A percentile compares a stretch with the other conserved stretches of the same genome.
Conservation (phyloP, 306 rosid genomes). For the Vigna trinervia region DNA sequence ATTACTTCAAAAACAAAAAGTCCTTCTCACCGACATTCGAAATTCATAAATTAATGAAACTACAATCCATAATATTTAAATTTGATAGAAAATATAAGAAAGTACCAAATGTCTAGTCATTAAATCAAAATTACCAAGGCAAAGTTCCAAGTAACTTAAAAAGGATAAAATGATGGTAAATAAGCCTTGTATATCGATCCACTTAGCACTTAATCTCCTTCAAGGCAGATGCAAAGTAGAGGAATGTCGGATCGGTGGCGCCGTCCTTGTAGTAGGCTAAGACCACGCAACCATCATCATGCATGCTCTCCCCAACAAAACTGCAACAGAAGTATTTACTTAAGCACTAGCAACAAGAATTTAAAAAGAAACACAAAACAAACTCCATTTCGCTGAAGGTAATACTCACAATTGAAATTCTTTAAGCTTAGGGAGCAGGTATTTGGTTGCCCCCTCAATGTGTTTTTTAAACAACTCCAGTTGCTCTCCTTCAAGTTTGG, state of each 20-base stretch:
- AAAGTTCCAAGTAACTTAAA: slow-evolving; percentile 40
- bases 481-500: slow-evolving; percentile 59
- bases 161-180: slow-evolving; percentile 38
- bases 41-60: slow-evolving; percentile 14
- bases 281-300: slow-evolving; percentile 67
- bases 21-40: neutral
- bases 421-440: slow-evolving; percentile 63
- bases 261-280: slow-evolving; percentile 89
- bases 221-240: slow-evolving; percentile 68
- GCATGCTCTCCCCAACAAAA: slow-evolving; percentile 91
- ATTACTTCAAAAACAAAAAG: no score
- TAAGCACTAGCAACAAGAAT: neutral
- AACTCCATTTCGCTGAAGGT: neutral
- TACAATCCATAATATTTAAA: slow-evolving; percentile 26
- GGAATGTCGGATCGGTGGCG: slow-evolving; percentile 77
- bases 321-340: slow-evolving; percentile 48
- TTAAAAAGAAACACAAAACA: no score
- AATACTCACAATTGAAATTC: slow-evolving; percentile 77
- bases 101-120: slow-evolving; percentile 23
- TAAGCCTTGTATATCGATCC: slow-evolving; percentile 30
- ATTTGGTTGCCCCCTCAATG: slow-evolving; percentile 82
- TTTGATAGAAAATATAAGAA: slow-evolving; percentile 5
- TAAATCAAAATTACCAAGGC: slow-evolving; percentile 16
- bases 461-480: slow-evolving; percentile 65
- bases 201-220: slow-evolving; percentile 80